Evolutionary conservation across 495 filamentous ascomycete genomes (phyloP).

Genomic region (Thozetella sp.): DNA sequence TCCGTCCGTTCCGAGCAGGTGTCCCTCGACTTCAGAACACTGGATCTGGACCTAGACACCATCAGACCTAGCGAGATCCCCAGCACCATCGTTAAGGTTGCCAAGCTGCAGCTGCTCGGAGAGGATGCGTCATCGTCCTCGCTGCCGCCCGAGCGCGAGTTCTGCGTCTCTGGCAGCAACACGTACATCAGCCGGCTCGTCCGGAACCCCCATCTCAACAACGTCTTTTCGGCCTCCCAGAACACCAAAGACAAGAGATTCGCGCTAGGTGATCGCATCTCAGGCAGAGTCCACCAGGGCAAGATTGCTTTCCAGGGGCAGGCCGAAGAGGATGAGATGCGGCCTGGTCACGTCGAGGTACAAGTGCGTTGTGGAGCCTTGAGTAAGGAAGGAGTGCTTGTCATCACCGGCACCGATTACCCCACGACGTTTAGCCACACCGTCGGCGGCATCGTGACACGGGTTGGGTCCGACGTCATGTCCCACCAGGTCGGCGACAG

Average conservation of each 20-base stretch:
- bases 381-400: constrained; percentile 19
- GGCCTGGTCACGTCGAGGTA: constrained; percentile 18
- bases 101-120: constrained; percentile 5
- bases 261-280: no score
- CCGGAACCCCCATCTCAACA: constrained; percentile 23
- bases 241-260: constrained; percentile 2
- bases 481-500: constrained; percentile 8
- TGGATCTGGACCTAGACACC: constrained; percentile 30
- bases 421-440: constrained; percentile 23
- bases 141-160: constrained; percentile 23
- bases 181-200: constrained; percentile 30
- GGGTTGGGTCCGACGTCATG: constrained; percentile 12
- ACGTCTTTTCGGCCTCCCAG: constrained; percentile 18
- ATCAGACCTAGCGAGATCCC: neutral
- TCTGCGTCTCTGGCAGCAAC: constrained; percentile 17
- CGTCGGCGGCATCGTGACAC: constrained; percentile 14
- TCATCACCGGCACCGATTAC: constrained; percentile 19
- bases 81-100: constrained; percentile 7
- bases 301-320: no score
- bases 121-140: no score
- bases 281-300: no score
- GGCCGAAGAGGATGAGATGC: constrained; percentile 11
- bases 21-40: constrained; percentile 31
- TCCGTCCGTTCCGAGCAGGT: constrained; percentile 38
- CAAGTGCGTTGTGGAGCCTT: constrained; percentile 17